These are phyloP conservation scores for Ophiocordyceps robertsii DNA, from an alignment of 2,329 filamentous ascomycete genomes.

Conservation along the genomic window DNA sequence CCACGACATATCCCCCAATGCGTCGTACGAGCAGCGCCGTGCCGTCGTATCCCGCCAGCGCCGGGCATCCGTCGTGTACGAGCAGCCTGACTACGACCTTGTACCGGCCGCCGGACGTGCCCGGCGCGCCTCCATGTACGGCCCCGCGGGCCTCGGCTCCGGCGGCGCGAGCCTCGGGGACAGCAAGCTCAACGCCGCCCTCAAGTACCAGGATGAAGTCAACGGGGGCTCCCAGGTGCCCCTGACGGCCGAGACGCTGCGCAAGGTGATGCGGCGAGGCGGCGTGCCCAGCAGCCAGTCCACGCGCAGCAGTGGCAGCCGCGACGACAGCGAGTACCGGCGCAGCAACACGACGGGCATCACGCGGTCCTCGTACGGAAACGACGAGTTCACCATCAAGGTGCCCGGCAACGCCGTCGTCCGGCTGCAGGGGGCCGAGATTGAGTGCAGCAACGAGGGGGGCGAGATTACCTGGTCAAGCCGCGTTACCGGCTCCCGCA, in stretches of 20 bases:
- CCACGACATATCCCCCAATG: constrained; percentile 22
- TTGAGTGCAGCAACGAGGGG: constrained; percentile 42
- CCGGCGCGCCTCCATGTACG: constrained; percentile 28
- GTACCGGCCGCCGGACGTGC: constrained; percentile 21
- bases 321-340: constrained; percentile 49
- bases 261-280: constrained; percentile 31
- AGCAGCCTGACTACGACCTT: constrained; percentile 24
- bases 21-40: constrained; percentile 18
- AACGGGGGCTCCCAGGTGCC: constrained; percentile 29
- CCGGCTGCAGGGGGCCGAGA: constrained; percentile 41
- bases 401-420: constrained; percentile 42
- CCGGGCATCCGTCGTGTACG: constrained; percentile 22
- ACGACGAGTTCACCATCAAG: constrained; percentile 48
- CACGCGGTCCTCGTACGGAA: constrained; percentile 36
- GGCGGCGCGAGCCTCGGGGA: constrained; percentile 20
- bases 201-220: constrained; percentile 39
- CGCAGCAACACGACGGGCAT: constrained; percentile 49
- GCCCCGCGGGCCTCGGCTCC: constrained; percentile 16
- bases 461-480: constrained; percentile 44
- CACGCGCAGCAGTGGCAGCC: constrained; percentile 45
- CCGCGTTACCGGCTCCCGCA: constrained; percentile 17
- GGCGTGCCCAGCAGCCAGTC: constrained; percentile 39
- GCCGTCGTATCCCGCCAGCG: constrained; percentile 19
- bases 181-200: constrained; percentile 23
- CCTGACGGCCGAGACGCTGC: constrained; percentile 43